Evolutionary conservation across 139 green algal species (phyloP).

Genomic region (Coccomyxa sp.): DNA sequence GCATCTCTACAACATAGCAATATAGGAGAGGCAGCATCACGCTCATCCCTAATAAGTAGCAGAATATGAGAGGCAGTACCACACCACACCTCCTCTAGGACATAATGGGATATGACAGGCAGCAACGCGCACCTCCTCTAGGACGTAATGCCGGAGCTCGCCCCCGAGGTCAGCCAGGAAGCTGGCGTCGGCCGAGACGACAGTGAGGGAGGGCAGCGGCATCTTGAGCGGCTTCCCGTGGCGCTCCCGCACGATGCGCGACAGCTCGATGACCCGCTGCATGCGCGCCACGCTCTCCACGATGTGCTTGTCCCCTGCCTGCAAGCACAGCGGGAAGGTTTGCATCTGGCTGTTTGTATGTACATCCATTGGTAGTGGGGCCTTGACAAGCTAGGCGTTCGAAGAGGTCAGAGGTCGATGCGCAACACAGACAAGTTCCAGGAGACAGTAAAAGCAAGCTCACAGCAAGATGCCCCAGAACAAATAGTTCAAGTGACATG

Average conservation of each 20-base stretch:
- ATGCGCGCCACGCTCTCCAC: constrained; percentile 83
- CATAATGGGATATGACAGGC: neutral
- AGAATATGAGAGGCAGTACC: neutral
- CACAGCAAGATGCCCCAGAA: too few species aligned
- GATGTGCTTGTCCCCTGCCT: constrained; percentile 59
- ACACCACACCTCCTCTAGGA: neutral
- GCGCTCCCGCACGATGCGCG: constrained; percentile 78
- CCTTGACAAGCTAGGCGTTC: too few species aligned
- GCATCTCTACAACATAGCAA: neutral
- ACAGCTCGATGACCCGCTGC: constrained; percentile 86
- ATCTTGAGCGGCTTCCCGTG: constrained; percentile 78
- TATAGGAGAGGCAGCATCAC: neutral
- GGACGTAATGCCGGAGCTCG: constrained; percentile 82
- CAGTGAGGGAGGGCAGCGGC: constrained; percentile 70
- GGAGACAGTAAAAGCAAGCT: too few species aligned
- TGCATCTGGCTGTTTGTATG: too few species aligned
- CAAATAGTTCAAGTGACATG: too few species aligned
- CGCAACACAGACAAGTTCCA: too few species aligned
- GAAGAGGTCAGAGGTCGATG: too few species aligned
- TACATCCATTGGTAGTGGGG: too few species aligned
- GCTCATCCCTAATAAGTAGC: neutral
- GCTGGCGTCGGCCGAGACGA: constrained; percentile 77
- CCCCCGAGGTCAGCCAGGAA: constrained; percentile 87
- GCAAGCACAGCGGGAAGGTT: too few species aligned
- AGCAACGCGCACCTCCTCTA: constrained; percentile 58